Evolutionary conservation across 768 basidiomycete species (phyloP), one percentile per base, ranked within the genome.

Genomic region (Lactarius tabidus): DNA sequence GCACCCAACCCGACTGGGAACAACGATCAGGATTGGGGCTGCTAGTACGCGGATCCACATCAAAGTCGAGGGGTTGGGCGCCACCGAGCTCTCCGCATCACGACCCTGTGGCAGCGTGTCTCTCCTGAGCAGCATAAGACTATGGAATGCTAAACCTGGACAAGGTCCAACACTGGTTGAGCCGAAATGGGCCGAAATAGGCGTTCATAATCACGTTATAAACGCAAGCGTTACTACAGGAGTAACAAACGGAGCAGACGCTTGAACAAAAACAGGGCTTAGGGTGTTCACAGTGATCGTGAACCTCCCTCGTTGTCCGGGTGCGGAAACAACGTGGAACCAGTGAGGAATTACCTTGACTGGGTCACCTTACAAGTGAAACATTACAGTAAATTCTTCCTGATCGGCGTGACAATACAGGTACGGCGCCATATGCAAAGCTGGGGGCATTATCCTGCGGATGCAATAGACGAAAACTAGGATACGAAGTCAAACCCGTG

Each of bases 261-360:
- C 28, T 17, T 26, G 28, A 45, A 62, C 29, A 36, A 14, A 26
- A 20, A 52, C 28, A 23, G 43, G 12, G 23, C 18, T 29, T 5
- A 12, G 56, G n/a, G n/a, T 38, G 52, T 45, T 18, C 10, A 5
- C 35, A 35, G 36, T 17, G 39, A 59, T 39, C 48, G 29, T 41
- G 20, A 33, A 36, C 59, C 39, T 23, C 20, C 65, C 60, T 59
- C 63, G 38, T 64, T 64, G 63, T 48, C 26, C 20, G n/a, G 41
- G 64, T 28, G 41, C 52, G 64, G 64, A 57, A 31, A 31, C 55
- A 57, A 62, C 53, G 64, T 55, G 58, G 53, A 43, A 18, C 12
- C 39, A 18, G 36, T 23, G 33, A 35, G 56, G 38, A 38, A 39
- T 28, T 52, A 35, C 20, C 26, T 31, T 26, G 12, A 23, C n/a